Conservation (phyloP, 768 basidiomycete genomes). For the Xerocomus potaroensis region DNA sequence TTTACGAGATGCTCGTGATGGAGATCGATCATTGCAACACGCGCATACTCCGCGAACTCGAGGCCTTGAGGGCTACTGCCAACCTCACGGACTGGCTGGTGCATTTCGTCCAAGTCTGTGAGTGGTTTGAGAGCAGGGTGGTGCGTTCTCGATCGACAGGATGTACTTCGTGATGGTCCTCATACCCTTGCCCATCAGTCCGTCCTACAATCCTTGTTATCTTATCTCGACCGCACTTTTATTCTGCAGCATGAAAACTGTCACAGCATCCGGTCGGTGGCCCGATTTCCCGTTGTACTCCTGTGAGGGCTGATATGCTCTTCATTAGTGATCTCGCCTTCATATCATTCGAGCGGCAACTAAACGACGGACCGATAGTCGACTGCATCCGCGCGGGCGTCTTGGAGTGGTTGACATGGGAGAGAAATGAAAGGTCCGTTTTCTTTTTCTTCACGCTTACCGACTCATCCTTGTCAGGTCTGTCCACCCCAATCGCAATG, state of each 20-base stretch:
- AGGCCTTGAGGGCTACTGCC: neutral
- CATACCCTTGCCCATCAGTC: constrained; percentile 24
- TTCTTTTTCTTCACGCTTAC: neutral
- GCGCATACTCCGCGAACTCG: constrained; percentile 39
- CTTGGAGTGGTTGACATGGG: constrained; percentile 48
- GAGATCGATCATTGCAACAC: constrained; percentile 57
- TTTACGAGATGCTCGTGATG: constrained; percentile 55
- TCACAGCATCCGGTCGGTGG: constrained; percentile 43
- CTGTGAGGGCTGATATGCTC: neutral
- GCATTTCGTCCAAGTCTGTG: constrained; percentile 51
- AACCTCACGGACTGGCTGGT: constrained; percentile 51
- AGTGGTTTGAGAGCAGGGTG: constrained; percentile 62
- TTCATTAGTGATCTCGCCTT: constrained; percentile 55
- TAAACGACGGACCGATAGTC: constrained; percentile 44
- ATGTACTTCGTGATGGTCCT: neutral
- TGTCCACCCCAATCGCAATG: constrained; percentile 35
- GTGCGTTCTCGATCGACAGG: constrained; percentile 39
- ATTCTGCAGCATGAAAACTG: constrained; percentile 39
- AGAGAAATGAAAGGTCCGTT: constrained; percentile 40
- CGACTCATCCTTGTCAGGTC: constrained; percentile 26
- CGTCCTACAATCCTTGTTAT: constrained; percentile 57
- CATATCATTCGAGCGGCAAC: constrained; percentile 43
- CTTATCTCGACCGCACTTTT: constrained; percentile 70
- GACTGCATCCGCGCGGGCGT: constrained; percentile 43
- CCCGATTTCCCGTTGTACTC: neutral